These are phyloP conservation scores for Laetiporus sulphureus DNA, from an alignment of 1,284 basidiomycete species.

Conservation along the genomic window DNA sequence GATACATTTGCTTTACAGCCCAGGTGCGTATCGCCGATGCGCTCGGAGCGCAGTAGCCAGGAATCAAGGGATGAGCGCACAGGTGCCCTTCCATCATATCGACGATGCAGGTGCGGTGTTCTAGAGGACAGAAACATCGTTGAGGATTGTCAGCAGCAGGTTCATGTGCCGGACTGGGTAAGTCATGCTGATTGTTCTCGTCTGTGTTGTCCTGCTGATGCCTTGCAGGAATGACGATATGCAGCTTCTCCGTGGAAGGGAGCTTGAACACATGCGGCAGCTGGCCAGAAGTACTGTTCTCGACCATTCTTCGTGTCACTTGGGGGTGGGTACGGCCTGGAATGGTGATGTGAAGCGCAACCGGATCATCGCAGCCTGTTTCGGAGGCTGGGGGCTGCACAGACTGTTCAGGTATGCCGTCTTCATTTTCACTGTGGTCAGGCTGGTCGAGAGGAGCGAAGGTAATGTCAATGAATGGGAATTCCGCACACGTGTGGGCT, in stretches of 20 bases:
- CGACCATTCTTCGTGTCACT: not conserved
- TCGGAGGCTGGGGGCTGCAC: not conserved
- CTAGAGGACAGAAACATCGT: not conserved
- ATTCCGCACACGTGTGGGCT: slow-evolving; percentile 14
- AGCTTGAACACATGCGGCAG: not conserved
- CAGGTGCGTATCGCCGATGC: slow-evolving; percentile 9
- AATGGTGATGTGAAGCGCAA: not conserved
- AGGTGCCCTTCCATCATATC: slow-evolving; percentile 22
- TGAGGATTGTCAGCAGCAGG: not conserved
- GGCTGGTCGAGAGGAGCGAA: slow-evolving; percentile 16
- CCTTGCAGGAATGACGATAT: not conserved
- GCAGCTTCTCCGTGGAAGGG: not conserved
- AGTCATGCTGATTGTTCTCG: not conserved
- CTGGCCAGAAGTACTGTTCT: not conserved
- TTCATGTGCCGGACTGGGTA: no score
- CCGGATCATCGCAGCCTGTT: no score
- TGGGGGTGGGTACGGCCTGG: not conserved
- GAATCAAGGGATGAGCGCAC: slow-evolving; percentile 23
- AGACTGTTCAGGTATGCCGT: not conserved
- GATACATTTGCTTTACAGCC: slow-evolving; percentile 19
- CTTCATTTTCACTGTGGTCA: slow-evolving; percentile 7
- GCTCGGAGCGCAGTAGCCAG: slow-evolving; percentile 7
- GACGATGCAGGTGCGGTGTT: slow-evolving; percentile 13
- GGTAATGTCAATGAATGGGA: slow-evolving; percentile 19
- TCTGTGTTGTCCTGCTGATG: not conserved